Evolutionary conservation across 257 asterid species (phyloP).

Genomic region (Ballota nigra): DNA sequence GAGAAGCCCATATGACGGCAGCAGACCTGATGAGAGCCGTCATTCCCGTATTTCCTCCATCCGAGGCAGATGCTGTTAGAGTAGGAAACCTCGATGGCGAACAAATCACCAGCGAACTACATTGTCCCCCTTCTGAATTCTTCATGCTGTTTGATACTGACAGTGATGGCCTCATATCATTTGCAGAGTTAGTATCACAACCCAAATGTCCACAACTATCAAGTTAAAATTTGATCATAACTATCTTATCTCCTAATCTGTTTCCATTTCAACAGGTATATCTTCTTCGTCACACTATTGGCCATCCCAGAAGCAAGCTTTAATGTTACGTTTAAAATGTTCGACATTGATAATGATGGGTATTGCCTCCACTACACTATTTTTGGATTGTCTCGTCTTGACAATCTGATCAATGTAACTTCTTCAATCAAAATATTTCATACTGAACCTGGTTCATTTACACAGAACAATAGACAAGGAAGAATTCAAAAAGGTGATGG

Average conservation of each 20-base stretch:
- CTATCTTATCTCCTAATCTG: neutral
- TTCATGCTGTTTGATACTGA: conserved; percentile 88
- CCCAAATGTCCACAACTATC: neutral
- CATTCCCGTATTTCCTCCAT: conserved; percentile 89
- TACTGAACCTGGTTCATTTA: conserved; percentile 5
- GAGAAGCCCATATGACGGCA: conserved; percentile 81
- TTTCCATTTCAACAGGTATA: conserved; percentile 49
- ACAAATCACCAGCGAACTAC: conserved; percentile 37
- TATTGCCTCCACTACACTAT: conserved; percentile 19
- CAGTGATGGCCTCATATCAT: conserved; percentile 84
- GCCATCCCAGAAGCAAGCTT: conserved; percentile 93
- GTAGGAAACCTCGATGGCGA: conserved; percentile 82
- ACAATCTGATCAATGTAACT: neutral
- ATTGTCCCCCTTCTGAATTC: conserved; percentile 70
- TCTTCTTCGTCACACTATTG: conserved; percentile 80
- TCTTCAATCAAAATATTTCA: neutral
- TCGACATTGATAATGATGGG: conserved; percentile 82
- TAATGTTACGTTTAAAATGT: conserved; percentile 78
- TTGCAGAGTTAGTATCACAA: conserved; percentile 65
- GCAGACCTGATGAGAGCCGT: conserved; percentile 88
- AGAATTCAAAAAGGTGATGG: conserved; percentile 91
- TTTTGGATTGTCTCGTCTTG: no score
- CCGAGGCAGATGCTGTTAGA: conserved; percentile 65
- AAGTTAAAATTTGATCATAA: neutral
- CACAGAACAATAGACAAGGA: conserved; percentile 72